These are phyloP conservation scores for Phylloporus sp. DNA, from an alignment of 768 basidiomycete species.

Conservation along the genomic window DNA sequence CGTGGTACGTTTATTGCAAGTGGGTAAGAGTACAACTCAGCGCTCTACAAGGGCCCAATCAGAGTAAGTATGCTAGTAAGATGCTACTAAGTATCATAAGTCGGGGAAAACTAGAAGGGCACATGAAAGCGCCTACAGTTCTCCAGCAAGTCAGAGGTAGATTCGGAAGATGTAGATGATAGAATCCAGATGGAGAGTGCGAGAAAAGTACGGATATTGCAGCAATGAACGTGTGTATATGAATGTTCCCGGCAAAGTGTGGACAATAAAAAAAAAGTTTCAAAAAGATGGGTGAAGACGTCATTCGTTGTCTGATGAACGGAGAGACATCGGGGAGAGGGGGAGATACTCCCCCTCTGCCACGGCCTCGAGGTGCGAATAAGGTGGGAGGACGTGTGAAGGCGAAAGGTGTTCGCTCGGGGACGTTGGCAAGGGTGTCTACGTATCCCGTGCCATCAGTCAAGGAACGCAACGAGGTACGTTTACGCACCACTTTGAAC, in stretches of 20 bases:
- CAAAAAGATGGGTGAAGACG: conserved; percentile 12
- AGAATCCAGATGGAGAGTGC: conserved; percentile 26
- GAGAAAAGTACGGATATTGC: conserved; percentile 23
- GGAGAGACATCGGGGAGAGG: conserved; percentile 73
- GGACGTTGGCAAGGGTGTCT: conserved; percentile 54
- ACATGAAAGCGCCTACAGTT: conserved; percentile 9
- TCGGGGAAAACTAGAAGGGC: conserved; percentile 17
- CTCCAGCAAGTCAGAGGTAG: conserved; percentile 16
- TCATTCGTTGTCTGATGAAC: conserved; percentile 44
- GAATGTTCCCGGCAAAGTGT: conserved; percentile 21
- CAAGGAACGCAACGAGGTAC: background rate
- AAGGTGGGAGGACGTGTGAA: conserved; percentile 62
- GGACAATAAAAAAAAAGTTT: conserved; percentile 23
- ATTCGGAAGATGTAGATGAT: conserved; percentile 4
- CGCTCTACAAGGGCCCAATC: conserved; percentile 28
- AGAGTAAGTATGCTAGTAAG: conserved; percentile 31
- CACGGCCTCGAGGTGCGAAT: conserved; percentile 76
- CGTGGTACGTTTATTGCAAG: conserved; percentile 23
- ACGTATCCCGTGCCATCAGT: no score
- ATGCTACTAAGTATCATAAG: conserved; percentile 30
- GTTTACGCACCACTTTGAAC: conserved; percentile 78
- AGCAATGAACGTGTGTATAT: conserved; percentile 28
- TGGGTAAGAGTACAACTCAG: conserved; percentile 30
- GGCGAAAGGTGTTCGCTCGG: conserved; percentile 35
- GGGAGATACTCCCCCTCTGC: conserved; percentile 72